These are phyloP conservation scores for Leccinum subgranulosum DNA, from an alignment of 768 basidiomycete genomes.

Conservation along the genomic window DNA sequence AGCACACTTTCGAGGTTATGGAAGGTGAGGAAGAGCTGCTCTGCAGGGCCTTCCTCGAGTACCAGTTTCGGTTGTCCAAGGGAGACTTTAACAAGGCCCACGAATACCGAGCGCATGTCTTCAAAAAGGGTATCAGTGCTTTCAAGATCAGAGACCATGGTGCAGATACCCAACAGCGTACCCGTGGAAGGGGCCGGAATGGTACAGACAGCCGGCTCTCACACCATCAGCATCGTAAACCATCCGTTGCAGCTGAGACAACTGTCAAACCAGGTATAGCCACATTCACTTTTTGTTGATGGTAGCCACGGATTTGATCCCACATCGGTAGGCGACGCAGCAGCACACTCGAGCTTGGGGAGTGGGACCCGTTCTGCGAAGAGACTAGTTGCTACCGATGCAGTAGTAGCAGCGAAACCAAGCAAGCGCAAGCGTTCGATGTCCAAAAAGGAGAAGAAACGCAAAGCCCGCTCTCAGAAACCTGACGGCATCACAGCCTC, in stretches of 20 bases:
- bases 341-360: neutral
- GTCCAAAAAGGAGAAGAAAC: conserved; percentile 16
- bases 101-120: neutral
- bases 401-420: neutral
- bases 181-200: neutral
- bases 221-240: neutral
- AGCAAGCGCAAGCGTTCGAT: neutral
- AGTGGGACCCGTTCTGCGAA: neutral
- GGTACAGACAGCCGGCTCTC: neutral
- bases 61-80: conserved; percentile 6
- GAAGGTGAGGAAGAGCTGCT: conserved; percentile 10
- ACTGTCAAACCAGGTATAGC: conserved; percentile 7
- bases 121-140: conserved; percentile 4
- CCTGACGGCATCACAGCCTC: conserved; percentile 14
- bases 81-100: neutral
- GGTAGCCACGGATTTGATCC: neutral
- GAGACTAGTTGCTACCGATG: neutral
- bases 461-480: conserved; percentile 23
- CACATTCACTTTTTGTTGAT: neutral
- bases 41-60: conserved; percentile 22
- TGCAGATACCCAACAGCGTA: neutral
- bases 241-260: neutral
- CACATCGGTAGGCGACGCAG: neutral
- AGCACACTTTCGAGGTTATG: neutral
- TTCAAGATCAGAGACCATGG: conserved; percentile 1